Base-by-base conservation (phyloP, 805 yeast species). In the Helenozyma baotianmanensis region DNA sequence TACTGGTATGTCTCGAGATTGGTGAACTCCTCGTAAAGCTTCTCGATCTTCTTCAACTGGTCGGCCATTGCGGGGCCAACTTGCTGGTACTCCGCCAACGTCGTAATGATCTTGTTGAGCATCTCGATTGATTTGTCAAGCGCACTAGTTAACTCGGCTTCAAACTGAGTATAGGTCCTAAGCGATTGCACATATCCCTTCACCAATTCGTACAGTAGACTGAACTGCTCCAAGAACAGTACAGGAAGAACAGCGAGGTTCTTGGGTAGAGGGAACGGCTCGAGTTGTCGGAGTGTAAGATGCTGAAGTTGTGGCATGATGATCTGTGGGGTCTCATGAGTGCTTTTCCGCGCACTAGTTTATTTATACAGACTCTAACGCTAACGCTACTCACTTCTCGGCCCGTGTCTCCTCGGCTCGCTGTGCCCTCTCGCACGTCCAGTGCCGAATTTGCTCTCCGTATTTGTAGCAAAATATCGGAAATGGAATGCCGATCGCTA, bases 1-100 rank as follows among this genome's bases (percentile, higher is more conserved):
- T 64, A 64, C 48, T 65, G 71, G 21, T 39, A 45, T 10, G 62
- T 55, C 38, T 66, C 70, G 27, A 61, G 43, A 33, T 50, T 49
- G 14, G 51, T 37, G 42, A 62, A 66, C 38, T 64, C 62, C 18
- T 47, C 50, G 40, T 59, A 60, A 4, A 53, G 38, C 10, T 33
- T 31, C 14, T 51, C 50, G n/a, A 64, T 42, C 12, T 45, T 38
- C 9, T 36, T 36, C 5, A 58, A 40, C 32, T 56, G 58, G 19
- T 39, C 45, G 17, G 41, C 39, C 14, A 66, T 64, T 14, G 32
- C 40, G 3, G 27, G 32, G 6, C 55, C 33, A 10, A 24, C 30
- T 12, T 15, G 26, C 21, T 49, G 50, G 30, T 54, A 55, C 1
- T 43, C 42, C 5, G 35, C 43, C 7, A 50, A 34, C 4, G 54